Percentiles rank a stretch among this genome's conserved stretches.
Conservation (phyloP, 331 rosid genomes). For the Saraca asoca region DNA sequence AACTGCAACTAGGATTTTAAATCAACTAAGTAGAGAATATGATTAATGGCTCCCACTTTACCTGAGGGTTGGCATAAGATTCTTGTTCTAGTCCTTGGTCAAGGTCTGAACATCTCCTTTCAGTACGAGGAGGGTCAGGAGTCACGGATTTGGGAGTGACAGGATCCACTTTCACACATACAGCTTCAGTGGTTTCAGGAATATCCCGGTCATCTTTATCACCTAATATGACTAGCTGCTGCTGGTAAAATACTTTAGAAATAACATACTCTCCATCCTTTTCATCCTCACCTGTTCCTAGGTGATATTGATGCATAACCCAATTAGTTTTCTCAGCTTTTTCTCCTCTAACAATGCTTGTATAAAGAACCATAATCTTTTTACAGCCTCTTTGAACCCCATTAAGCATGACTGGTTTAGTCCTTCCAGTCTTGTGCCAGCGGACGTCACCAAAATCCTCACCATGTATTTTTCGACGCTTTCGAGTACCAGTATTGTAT, state of each 20-base stretch:
- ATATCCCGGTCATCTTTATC: constrained; percentile 59
- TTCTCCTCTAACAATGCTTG: constrained; percentile 55
- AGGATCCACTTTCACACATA: constrained; percentile 55
- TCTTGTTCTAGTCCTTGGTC: constrained; percentile 45
- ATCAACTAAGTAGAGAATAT: constrained; percentile 1
- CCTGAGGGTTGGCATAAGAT: constrained; percentile 48
- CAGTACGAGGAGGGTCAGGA: constrained; percentile 60
- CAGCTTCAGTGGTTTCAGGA: constrained; percentile 47
- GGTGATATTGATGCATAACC: constrained; percentile 95
- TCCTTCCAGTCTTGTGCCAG: constrained; percentile 96
- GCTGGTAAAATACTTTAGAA: constrained; percentile 83
- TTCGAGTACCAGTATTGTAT: constrained; percentile 80
- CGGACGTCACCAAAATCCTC: constrained; percentile 82
- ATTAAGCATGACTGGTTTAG: constrained; percentile 71
- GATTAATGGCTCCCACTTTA: constrained; percentile 27
- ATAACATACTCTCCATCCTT: constrained; percentile 70
- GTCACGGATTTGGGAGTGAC: constrained; percentile 73
- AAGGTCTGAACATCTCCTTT: constrained; percentile 40
- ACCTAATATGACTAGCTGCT: constrained; percentile 56
- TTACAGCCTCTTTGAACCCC: constrained; percentile 81
- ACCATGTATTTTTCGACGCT: constrained; percentile 74
- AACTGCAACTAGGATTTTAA: background rate
- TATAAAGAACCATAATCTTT: constrained; percentile 93
- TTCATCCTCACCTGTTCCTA: constrained; percentile 78
- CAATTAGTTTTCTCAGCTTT: constrained; percentile 90